Evolutionary conservation across 495 filamentous ascomycete species (phyloP), one percentile per base, ranked within the genome.

Genomic region (Tuber magnatum): DNA sequence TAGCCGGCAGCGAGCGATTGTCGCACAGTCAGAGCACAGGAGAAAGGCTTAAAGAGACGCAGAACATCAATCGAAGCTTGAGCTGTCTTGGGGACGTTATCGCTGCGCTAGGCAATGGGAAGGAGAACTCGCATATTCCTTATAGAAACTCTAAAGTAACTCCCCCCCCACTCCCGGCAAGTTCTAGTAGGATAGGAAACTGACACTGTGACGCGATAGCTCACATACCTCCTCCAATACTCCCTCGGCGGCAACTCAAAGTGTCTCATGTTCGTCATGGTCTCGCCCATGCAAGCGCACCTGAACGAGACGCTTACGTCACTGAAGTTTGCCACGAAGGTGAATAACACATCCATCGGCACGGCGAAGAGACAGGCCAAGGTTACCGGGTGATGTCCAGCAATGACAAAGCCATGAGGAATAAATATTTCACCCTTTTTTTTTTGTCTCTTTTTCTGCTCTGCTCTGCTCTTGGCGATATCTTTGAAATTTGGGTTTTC

Each of bases 221-320:
- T 99, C 73, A 99, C 95, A 16, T 97, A 98, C 76, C 88, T 99
- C 41, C 88, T 99, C 38, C 92, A 97, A 89, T 97, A 94, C 76
- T 97, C 93, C 2, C 88, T 99, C 0, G 94, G 95, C 24, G 96
- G 96, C 46, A 97, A 97, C 82, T 93, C 91, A 74, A 96, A 97
- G 85, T 98, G 96, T 6, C 91, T 99, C 76, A 99, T 98, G 95
- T 97, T 99, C 80, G 93, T 98, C 83, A 98, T 97, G 93, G 91
- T 96, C 77, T 94, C 91, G 82, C 95, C 95, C 42, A 85, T 98
- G 71, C 91, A 96, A 86, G 92, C 91, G 5, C 96, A 98, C 86
- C 85, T 97, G 73, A 90, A 89, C 73, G 96, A 99, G 86, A 97
- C 94, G 22, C 88, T 97, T 84, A 96, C 94, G 41, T 97, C 93